Percentiles rank a stretch among this genome's conserved stretches.
Conservation (phyloP, 164 flowering plant genomes). For the Piper betle region DNA sequence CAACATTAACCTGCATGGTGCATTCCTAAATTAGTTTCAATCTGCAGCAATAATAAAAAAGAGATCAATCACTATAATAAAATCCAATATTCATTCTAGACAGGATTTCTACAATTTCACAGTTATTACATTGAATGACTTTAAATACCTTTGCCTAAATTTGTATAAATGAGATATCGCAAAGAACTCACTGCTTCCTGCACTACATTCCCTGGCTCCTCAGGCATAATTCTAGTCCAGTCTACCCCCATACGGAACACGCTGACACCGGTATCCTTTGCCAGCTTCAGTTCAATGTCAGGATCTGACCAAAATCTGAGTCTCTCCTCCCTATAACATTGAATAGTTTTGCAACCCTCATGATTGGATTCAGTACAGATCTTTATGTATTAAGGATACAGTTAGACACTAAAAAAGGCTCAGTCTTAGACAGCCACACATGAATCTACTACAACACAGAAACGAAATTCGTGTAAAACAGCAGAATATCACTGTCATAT, state of each 20-base stretch:
- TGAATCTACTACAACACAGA: not conserved
- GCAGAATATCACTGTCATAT: not conserved
- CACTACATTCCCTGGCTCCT: slow-evolving; percentile 63
- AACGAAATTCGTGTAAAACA: not conserved
- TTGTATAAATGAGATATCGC: too few species aligned
- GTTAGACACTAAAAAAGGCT: not conserved
- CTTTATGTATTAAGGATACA: not conserved
- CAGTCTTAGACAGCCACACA: not conserved
- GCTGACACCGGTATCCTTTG: slow-evolving; percentile 72
- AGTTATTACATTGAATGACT: too few species aligned
- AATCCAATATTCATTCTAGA: too few species aligned
- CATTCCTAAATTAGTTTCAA: slow-evolving; percentile 1
- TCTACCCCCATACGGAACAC: slow-evolving; percentile 96
- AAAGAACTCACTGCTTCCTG: slow-evolving; percentile 42
- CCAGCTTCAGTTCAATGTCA: slow-evolving; percentile 80
- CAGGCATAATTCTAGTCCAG: slow-evolving; percentile 86
- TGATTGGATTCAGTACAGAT: not conserved
- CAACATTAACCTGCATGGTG: slow-evolving; percentile 63
- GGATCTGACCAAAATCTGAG: slow-evolving; percentile 98
- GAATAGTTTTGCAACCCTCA: slow-evolving; percentile 4
- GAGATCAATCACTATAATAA: not conserved
- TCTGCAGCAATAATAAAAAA: not conserved
- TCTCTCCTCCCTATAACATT: slow-evolving; percentile 73
- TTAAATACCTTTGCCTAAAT: too few species aligned
- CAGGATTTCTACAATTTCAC: too few species aligned